Evolutionary conservation across 768 basidiomycete species (phyloP), one percentile per base, ranked within the genome.

Genomic region (Lentinus brumalis): DNA sequence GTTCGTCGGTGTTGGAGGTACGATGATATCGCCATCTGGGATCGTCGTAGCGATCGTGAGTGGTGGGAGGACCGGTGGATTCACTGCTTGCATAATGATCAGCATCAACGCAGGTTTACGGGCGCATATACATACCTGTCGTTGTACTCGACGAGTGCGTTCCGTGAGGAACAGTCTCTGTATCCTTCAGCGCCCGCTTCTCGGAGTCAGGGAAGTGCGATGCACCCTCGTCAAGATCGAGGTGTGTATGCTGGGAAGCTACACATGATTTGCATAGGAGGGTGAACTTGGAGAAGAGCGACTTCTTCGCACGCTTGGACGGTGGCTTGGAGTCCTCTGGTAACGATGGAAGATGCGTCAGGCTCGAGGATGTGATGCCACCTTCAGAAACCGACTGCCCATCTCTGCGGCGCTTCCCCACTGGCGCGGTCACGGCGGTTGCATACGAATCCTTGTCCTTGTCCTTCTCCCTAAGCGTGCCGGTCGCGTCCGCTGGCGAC

Each of bases 211-310:
- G 73, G 54, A 74, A 77, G 46, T 56, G 67, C 21, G 68, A 69
- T 30, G 61, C 63, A 52, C 69, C 68, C 66, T 68, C 68, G 55
- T 66, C 68, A 50, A 69, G 59, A 63, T 78, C 78, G 57, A 79
- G 84, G 51, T 84, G 83, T 26, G 79, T 64, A 62, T 75, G 75
- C 32, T 75, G 82, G n/a, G 83, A 77, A 29, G 79, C 74, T 51
- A 87, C 73, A 63, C 89, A 91, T 44, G 89, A 88, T 56, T 88
- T 78, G 60, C 89, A 80, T 63, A 81, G 77, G 62, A 77, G 83
- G 38, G 87, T 70, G 62, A 90, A 75, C 70, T 78, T 83, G 57
- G 82, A 79, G 56, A 88, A 71, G 67, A 89, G 81, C 11, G 86
- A 85, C 49, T 59, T 76, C 74, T 83, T 84, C 60, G 70, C 60